A percentile compares a stretch with the other conserved stretches of the same genome.
Evolutionary conservation across 2,329 filamentous ascomycete genomes (phyloP).

Genomic region (Trichoderma sp.): DNA sequence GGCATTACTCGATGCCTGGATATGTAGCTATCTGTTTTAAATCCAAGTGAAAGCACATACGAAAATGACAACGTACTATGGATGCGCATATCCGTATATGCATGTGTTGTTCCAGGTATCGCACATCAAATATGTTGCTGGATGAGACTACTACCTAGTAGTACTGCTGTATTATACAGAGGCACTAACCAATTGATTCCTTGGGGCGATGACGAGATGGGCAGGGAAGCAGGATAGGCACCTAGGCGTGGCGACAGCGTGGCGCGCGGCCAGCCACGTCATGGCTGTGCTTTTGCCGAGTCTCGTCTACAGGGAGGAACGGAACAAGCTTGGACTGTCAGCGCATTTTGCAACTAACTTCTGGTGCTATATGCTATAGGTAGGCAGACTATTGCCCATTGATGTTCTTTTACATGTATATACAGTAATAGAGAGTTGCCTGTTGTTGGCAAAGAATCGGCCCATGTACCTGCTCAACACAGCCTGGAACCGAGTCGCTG

Average conservation of each 20-base stretch:
- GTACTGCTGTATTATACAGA: too few relatives aligned
- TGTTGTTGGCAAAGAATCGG: too few relatives aligned
- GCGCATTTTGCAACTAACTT: neutral
- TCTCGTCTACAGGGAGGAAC: neutral
- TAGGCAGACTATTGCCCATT: too few relatives aligned
- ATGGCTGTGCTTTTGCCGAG: conserved; percentile 20
- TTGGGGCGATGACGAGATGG: neutral
- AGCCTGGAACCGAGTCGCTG: too few relatives aligned
- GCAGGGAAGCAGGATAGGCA: neutral
- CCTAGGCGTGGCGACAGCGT: conserved; percentile 20
- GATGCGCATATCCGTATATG: neutral
- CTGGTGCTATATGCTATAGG: too few relatives aligned
- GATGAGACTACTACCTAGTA: too few relatives aligned
- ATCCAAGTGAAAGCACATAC: neutral
- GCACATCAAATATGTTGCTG: too few relatives aligned
- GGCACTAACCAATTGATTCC: too few relatives aligned
- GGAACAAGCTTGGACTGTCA: neutral
- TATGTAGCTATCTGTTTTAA: neutral
- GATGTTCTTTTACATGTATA: too few relatives aligned
- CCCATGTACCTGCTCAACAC: too few relatives aligned
- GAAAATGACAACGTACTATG: neutral
- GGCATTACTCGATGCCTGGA: neutral
- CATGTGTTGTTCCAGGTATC: neutral
- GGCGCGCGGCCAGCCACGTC: conserved; percentile 28
- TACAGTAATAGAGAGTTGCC: neutral